phyloP scores from a whole-genome alignment of 2,329 filamentous ascomycete species.

The Trichoderma sp. region DNA sequence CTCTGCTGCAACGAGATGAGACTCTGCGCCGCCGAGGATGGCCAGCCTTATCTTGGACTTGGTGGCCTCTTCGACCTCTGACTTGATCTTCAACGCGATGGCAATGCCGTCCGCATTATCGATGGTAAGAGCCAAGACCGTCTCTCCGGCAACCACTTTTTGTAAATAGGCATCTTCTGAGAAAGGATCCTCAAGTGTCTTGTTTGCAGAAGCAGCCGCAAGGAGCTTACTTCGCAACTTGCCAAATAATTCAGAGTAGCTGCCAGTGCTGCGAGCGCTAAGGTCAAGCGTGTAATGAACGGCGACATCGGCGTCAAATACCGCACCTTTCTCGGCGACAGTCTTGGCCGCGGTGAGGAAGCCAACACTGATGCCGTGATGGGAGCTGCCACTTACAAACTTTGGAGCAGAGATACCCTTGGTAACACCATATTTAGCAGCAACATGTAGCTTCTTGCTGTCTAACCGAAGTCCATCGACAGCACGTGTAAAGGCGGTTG shows the following conservation, averaged over 20 bases:
- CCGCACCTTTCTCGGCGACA: constrained; percentile 49
- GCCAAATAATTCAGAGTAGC: constrained; percentile 57
- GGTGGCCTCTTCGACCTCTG: constrained; percentile 51
- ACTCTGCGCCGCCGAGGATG: constrained; percentile 64
- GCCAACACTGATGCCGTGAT: constrained; percentile 60
- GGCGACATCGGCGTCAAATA: constrained; percentile 57
- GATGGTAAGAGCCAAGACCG: constrained; percentile 59
- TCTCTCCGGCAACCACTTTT: constrained; percentile 55
- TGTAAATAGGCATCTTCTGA: constrained; percentile 54
- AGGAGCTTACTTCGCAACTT: constrained; percentile 56
- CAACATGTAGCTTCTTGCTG: constrained; percentile 56
- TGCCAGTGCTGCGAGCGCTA: constrained; percentile 43
- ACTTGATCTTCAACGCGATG: constrained; percentile 59
- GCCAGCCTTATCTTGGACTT: constrained; percentile 51
- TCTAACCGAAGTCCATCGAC: constrained; percentile 58
- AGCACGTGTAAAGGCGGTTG: constrained; percentile 56
- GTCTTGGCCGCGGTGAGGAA: constrained; percentile 55
- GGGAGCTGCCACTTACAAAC: constrained; percentile 44
- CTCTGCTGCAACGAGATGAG: constrained; percentile 59
- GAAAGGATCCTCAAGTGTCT: constrained; percentile 43
- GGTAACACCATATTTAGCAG: constrained; percentile 59
- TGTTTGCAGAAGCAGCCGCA: constrained; percentile 46
- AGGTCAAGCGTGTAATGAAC: constrained; percentile 61
- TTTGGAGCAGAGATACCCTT: constrained; percentile 59
- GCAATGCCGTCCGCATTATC: constrained; percentile 66